Conservation (phyloP, 2,329 filamentous ascomycete species). For the Xylariales sp. region DNA sequence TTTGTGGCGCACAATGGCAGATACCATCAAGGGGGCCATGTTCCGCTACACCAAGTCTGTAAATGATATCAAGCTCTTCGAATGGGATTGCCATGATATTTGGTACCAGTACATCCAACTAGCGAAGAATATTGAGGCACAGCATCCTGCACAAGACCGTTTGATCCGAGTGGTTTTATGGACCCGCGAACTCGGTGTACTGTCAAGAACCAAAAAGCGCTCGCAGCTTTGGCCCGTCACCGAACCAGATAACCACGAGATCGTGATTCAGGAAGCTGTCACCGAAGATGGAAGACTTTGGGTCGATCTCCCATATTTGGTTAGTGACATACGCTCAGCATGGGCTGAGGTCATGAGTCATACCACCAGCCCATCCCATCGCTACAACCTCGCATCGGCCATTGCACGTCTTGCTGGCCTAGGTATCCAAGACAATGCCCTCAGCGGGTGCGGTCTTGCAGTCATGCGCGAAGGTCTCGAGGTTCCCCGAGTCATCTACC, state of each 20-base stretch:
- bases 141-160: slow-evolving; percentile 9
- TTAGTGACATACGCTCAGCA: slow-evolving; percentile 4
- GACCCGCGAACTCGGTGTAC: slow-evolving; percentile 1
- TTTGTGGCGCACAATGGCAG: too few species aligned
- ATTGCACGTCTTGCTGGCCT: slow-evolving; percentile 8
- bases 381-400: slow-evolving; percentile 5
- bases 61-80: too few species aligned
- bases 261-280: not conserved
- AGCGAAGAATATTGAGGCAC: slow-evolving; percentile 6
- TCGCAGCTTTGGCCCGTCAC: too few species aligned
- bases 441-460: slow-evolving; percentile 7
- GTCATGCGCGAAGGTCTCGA: too few species aligned
- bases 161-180: slow-evolving; percentile 5
- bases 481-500: too few species aligned
- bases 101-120: slow-evolving; percentile 7
- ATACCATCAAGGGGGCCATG: too few species aligned
- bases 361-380: not conserved
- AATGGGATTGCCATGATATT: too few species aligned
- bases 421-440: slow-evolving; percentile 2
- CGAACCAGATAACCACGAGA: too few species aligned
- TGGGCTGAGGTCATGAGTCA: slow-evolving; percentile 4
- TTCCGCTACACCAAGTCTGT: too few species aligned
- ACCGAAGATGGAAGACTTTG: slow-evolving; percentile 4
- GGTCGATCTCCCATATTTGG: slow-evolving; percentile 9
- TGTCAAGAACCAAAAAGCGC: not conserved